These are phyloP conservation scores for Backusella sp. DNA, from an alignment of 192 early-diverging fungal genomes.

Conservation along the genomic window DNA sequence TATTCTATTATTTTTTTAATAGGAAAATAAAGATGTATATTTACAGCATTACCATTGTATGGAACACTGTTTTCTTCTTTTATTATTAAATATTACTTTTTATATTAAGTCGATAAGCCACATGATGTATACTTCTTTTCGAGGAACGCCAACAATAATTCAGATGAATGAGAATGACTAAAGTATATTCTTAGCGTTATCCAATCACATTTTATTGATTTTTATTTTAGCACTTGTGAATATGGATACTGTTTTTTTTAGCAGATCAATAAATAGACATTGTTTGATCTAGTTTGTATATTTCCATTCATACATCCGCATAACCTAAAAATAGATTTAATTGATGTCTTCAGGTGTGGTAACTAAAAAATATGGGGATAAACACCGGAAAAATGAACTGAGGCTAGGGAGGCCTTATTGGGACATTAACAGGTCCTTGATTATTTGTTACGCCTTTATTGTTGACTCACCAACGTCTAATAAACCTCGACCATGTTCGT, in stretches of 20 bases:
- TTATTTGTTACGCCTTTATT: too few relatives aligned
- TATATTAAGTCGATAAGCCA: background rate
- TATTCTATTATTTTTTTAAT: background rate
- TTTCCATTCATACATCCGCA: too few relatives aligned
- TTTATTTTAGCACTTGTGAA: background rate
- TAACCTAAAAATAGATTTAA: background rate
- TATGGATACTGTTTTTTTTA: background rate
- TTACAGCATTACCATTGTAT: background rate
- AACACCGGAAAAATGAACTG: too few relatives aligned
- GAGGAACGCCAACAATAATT: background rate
- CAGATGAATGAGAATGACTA: background rate
- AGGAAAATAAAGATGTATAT: background rate
- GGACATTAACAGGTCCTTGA: too few relatives aligned
- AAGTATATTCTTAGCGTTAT: background rate
- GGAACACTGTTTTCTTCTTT: background rate
- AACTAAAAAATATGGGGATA: too few relatives aligned
- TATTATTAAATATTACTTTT: background rate
- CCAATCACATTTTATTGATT: background rate
- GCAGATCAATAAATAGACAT: background rate
- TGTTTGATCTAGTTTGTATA: too few relatives aligned
- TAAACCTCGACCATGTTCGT: too few relatives aligned
- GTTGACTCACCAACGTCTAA: too few relatives aligned
- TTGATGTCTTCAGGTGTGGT: too few relatives aligned
- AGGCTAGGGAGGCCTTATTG: too few relatives aligned
- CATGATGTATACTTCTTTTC: background rate